Evolutionary conservation across 73 alveolate species (phyloP).

Genomic region (Stentor coeruleus): DNA sequence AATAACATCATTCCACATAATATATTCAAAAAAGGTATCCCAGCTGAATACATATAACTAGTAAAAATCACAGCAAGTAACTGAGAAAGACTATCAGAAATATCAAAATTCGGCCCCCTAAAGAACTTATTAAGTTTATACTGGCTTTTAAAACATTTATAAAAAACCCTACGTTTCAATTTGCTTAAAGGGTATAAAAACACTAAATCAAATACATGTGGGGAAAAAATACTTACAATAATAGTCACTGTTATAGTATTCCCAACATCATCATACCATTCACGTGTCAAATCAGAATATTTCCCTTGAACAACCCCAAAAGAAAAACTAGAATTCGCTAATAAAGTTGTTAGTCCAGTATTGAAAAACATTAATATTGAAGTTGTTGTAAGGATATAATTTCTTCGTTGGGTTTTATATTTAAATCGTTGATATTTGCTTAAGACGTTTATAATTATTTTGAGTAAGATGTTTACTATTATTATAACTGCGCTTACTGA

Average conservation of each 20-base stretch:
- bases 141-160: too few relatives aligned
- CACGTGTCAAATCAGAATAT: neutral
- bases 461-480: neutral
- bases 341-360: neutral
- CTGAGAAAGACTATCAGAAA: neutral
- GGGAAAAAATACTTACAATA: neutral
- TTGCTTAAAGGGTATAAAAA: neutral
- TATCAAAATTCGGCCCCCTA: constrained; percentile 9
- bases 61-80: neutral
- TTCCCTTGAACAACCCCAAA: neutral
- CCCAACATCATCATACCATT: neutral
- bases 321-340: neutral
- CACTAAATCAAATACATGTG: neutral
- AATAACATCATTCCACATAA: neutral
- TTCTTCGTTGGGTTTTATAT: neutral
- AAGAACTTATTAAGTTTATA: neutral
- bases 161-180: neutral
- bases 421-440: neutral
- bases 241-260: neutral
- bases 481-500: constrained; percentile 29
- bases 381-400: neutral
- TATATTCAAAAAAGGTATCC: constrained; percentile 2
- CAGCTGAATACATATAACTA: constrained; percentile 3
- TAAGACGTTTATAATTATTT: neutral
- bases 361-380: neutral